phyloP scores from a whole-genome alignment of 176 grass and related monocot genomes.

The Aegilops longissima region DNA sequence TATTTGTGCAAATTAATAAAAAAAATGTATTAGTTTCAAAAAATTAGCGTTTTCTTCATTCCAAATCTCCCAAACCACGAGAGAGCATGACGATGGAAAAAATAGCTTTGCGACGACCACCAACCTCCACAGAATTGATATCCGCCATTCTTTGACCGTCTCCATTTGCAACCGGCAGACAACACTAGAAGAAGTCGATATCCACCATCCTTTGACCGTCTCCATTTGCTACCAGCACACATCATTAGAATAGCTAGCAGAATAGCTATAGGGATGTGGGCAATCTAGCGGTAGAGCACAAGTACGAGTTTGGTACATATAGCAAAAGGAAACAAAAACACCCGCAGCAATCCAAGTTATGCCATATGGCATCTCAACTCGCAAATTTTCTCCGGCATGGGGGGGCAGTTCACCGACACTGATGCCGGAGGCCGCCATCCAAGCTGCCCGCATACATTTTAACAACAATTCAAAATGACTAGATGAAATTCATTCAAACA shows the following conservation, averaged over 20 bases:
- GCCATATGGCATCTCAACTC: too few species aligned
- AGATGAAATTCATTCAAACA: too few species aligned
- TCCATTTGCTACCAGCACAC: neutral
- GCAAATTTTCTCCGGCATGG: too few species aligned
- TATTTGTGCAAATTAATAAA: too few species aligned
- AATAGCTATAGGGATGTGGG: neutral
- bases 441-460: too few species aligned
- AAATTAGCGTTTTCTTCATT: neutral
- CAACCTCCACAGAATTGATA: neutral
- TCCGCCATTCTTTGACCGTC: neutral
- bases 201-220: neutral
- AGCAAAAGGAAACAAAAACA: too few species aligned
- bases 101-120: neutral
- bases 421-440: too few species aligned
- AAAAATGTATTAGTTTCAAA: too few species aligned
- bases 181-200: neutral
- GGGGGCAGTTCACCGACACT: too few species aligned
- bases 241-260: neutral
- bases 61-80: neutral
- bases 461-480: too few species aligned
- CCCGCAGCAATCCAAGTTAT: too few species aligned
- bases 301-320: neutral
- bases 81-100: neutral
- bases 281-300: neutral
- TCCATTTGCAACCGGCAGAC: neutral